Base-by-base conservation (phyloP, 805 yeast genomes). In the Candida fluviatilis region DNA sequence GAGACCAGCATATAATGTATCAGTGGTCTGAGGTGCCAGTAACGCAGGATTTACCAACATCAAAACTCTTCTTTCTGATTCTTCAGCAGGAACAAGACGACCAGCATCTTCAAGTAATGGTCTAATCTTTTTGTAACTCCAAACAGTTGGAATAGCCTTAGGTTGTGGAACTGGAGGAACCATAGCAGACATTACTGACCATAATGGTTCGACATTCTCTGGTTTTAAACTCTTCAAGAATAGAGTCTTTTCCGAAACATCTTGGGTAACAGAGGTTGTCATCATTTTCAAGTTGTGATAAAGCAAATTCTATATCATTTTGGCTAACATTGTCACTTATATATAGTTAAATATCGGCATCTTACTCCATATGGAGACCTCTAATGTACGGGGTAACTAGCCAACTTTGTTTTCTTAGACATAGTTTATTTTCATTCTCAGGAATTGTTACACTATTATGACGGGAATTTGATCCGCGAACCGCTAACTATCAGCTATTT, bases 1-100 rank as follows among this genome's bases (percentile, higher is more conserved):
- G 17, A 43, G 35, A 19, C 47, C 47, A 27, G 47, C 47, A 32
- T 43, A 43, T 31, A 43, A 41, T 18, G 45, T 43, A 32, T 43
- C 47, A 17, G 43, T 43, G 17, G 47, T 43, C 25, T 41, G 42
- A 6, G 47, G 46, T 5, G 46, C 46, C 21, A 31, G 42, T 34
- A 43, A 38, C 11, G 40, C 30, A 13, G 46, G 46, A 39, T 44
- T 44, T 8, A 44, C 33, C 17, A 44, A 34, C 46, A 44, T 44
- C 15, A 41, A 35, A 3, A 41, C 47, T 18, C 47, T 36, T 41
- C 48, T 44, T 34, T 44, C 46, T 2, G 48, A 36, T 17, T 38
- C 38, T 29, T 41, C 48, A 13, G 48, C 33, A 5, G 45, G 44
- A 10, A 43, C 47, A 5, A 40, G 32, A 17, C 45, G 36, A 23